Evolutionary conservation across 257 asterid species (phyloP), one percentile per base, ranked within the genome.

Genomic region (Datura wrightii): DNA sequence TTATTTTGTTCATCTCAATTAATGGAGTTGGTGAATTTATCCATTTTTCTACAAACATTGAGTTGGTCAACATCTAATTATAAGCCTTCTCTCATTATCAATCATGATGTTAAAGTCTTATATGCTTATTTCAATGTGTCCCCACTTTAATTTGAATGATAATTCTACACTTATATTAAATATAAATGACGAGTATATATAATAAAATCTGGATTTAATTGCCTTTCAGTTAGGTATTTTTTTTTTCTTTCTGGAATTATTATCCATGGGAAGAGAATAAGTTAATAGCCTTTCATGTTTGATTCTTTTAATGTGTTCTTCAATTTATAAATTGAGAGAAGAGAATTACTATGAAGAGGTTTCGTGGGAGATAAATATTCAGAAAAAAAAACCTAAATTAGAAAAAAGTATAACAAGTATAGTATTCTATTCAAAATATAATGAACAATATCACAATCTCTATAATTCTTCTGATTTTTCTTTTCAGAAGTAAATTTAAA

Each of bases 51-150:
- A 14, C 76, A 37, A 37, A 2, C 50, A 15, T 24, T 67, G n/a
- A 67, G 52, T 37, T 67, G 52, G 78, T 67, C 78, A 67, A 67
- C 76, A 37, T 67, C 13, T 37, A 15, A 67, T 67, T 39, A 67
- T 15, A 39, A 3, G 41, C 14, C 37, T 48, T 8, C 72, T 66
- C 13, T 67, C 15, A 67, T 67, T 37, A 50, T 67, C 50, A 37
- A 37, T 15, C 31, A 15, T 66, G 10, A 66, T 67, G 52, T 37
- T 50, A 67, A 37, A 24, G 48, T 39, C 76, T 67, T 67, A 67
- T 67, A 65, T 65, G 72, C 44, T 34, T 34, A 65, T 65, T 65
- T 18, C 80, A 46, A 72, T n/a, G 58, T 46, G 58, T 50, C 81
- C 62, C 46, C 42, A 50, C 62, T 24, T 70, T 14, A 6, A 5